These are phyloP conservation scores for Salix brachista DNA, from an alignment of 345 rosid genomes.

Conservation along the genomic window DNA sequence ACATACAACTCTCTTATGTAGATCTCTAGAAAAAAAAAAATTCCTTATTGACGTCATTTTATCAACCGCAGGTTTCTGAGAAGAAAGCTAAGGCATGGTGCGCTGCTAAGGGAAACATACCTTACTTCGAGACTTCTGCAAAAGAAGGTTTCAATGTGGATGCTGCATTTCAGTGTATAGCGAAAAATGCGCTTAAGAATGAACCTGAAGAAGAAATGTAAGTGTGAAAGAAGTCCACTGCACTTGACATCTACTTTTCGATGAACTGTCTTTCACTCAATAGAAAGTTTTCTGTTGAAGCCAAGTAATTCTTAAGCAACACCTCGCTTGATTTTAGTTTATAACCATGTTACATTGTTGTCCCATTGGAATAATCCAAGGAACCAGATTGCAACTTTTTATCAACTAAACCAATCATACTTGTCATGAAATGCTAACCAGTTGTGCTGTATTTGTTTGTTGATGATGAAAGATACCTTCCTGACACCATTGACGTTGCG, in stretches of 20 bases:
- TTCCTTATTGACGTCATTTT: neutral
- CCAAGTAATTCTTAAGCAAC: neutral
- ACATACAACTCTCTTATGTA: neutral
- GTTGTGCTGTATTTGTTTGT: conserved; percentile 5
- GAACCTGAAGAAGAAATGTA: conserved; percentile 88
- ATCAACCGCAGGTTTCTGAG: conserved; percentile 63
- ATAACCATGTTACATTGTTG: neutral
- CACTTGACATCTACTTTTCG: neutral
- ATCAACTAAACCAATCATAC: neutral
- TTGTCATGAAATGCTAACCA: neutral
- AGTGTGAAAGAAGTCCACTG: conserved; percentile 18
- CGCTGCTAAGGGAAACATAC: conserved; percentile 86
- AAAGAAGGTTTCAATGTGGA: conserved; percentile 92
- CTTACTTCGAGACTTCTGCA: conserved; percentile 89
- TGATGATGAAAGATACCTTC: conserved; percentile 50
- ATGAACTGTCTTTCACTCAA: neutral
- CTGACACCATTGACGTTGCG: conserved; percentile 65
- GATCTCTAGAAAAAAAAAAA: neutral
- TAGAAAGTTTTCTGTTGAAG: neutral
- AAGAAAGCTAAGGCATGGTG: conserved; percentile 95
- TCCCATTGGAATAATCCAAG: neutral
- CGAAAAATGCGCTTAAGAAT: conserved; percentile 82
- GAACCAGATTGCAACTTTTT: neutral
- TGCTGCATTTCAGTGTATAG: conserved; percentile 75
- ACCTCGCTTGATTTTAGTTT: neutral